Evolutionary conservation across 1,284 basidiomycete species (phyloP).

Genomic region (Salmacisia buchloeana): DNA sequence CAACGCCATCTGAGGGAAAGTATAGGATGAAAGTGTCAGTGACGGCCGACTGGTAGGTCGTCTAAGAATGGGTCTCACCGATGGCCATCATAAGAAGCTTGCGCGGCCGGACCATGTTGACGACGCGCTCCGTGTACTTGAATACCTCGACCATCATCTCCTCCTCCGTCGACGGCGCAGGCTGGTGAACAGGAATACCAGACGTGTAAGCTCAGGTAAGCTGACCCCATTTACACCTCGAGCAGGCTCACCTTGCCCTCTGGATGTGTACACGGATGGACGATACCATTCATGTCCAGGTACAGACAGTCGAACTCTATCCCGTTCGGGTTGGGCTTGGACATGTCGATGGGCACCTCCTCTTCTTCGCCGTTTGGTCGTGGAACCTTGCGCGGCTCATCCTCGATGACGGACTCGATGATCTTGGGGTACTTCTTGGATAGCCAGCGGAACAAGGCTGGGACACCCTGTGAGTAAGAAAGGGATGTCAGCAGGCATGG

Average conservation of each 20-base stretch:
- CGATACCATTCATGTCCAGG: slow-evolving; percentile 59
- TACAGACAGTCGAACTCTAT: slow-evolving; percentile 94
- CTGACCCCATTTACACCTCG: not conserved
- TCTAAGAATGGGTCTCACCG: slow-evolving; percentile 57
- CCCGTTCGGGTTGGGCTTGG: slow-evolving; percentile 86
- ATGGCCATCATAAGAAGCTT: slow-evolving; percentile 98
- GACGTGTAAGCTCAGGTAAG: not conserved
- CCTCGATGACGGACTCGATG: slow-evolving; percentile 46
- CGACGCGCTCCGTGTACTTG: slow-evolving; percentile 91
- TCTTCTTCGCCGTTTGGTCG: slow-evolving; percentile 61
- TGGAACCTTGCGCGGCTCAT: slow-evolving; percentile 36
- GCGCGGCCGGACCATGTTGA: slow-evolving; percentile 92
- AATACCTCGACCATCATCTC: slow-evolving; percentile 99
- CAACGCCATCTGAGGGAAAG: slow-evolving; percentile 66
- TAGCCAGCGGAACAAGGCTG: slow-evolving; percentile 50
- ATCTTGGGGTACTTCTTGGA: slow-evolving; percentile 52
- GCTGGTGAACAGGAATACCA: slow-evolving; percentile 13
- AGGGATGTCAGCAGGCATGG: too few relatives aligned
- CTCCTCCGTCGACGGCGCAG: slow-evolving; percentile 88
- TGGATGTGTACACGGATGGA: slow-evolving; percentile 97
- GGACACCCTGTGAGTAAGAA: slow-evolving; percentile 33
- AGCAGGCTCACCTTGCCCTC: slow-evolving; percentile 67
- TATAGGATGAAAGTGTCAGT: not conserved
- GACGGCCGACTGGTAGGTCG: too few relatives aligned
- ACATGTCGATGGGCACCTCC: slow-evolving; percentile 75